Base-by-base conservation (phyloP, 176 grass and related monocot genomes). In the Triticum urartu region DNA sequence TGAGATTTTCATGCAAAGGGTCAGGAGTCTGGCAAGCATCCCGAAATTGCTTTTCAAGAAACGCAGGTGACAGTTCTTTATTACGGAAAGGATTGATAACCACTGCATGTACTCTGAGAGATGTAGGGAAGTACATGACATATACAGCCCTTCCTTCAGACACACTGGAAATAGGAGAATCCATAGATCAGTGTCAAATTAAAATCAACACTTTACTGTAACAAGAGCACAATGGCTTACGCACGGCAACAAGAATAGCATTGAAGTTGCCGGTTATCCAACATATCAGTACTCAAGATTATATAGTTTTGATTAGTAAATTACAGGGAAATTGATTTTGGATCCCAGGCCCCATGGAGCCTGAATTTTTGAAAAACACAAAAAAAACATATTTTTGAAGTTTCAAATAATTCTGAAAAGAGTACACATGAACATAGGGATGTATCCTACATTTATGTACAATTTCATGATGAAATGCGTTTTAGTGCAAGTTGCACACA, bases 1-100 rank as follows among this genome's bases (percentile, higher is more conserved):
- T 82, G 48, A 85, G 64, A 90, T 84, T 91, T 66, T 89, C 93
- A 80, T 80, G 86, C 24, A 86, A 70, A 61, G 85, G 80, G 38
- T 81, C 89, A 38, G 89, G 68, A 79, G 87, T 52, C 63, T 90
- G 91, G 82, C 86, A 95, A 89, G 90, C 93, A 89, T 98, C 96
- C 76, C 85, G 90, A 79, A 95, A 95, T 87, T 92, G 93, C 82
- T 94, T 98, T 86, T 98, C 96, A 78, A 98, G 89, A 92, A 94
- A 88, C 74, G 90, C 26, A 25, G 90, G 73, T n/a, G 93, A 95
- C 72, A 98, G 56, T 83, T 98, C 96, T 92, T 85, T 98, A 69
- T 98, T 98, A 70, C 91, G 93, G 82, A 95, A 95, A 71, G 96
- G 93, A 87, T 98, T 98, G 78, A 98, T 70, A 52, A 98, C 91